Evolutionary conservation across 371 early-diverging fungal genomes (phyloP).

Genomic region (Mortierella sp.): DNA sequence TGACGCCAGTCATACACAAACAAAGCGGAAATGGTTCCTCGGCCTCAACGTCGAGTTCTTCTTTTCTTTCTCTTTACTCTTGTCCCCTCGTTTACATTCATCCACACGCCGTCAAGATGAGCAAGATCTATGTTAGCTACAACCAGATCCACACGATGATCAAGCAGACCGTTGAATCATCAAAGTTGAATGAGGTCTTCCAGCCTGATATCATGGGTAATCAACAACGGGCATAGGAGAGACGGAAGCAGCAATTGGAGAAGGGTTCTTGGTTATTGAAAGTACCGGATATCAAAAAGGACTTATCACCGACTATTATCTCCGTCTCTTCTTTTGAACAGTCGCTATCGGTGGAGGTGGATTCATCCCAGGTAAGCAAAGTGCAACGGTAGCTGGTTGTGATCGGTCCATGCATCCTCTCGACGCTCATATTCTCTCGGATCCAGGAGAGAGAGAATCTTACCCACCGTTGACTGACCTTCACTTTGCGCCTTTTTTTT

Average conservation of each 20-base stretch:
- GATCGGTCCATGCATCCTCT: no score
- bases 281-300: no score
- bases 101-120: slow-evolving; percentile 47
- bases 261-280: not conserved
- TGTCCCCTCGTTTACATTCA: slow-evolving; percentile 15
- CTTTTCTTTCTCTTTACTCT: slow-evolving; percentile 9
- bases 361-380: slow-evolving; percentile 73
- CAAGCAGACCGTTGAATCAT: slow-evolving; percentile 66
- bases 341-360: slow-evolving; percentile 73
- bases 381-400: no score
- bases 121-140: slow-evolving; percentile 68
- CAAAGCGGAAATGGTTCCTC: no score
- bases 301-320: no score
- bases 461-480: no score
- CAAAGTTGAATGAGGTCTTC: slow-evolving; percentile 68
- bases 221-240: not conserved
- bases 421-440: not conserved
- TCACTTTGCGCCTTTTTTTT: slow-evolving; percentile 1
- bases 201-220: slow-evolving; percentile 71
- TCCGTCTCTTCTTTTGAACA: slow-evolving; percentile 17
- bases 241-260: not conserved
- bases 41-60: no score
- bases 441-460: no score
- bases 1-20: no score
- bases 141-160: slow-evolving; percentile 78